These are phyloP conservation scores for Helicocarpus griseus DNA, from an alignment of 2,329 filamentous ascomycete species.

Conservation along the genomic window DNA sequence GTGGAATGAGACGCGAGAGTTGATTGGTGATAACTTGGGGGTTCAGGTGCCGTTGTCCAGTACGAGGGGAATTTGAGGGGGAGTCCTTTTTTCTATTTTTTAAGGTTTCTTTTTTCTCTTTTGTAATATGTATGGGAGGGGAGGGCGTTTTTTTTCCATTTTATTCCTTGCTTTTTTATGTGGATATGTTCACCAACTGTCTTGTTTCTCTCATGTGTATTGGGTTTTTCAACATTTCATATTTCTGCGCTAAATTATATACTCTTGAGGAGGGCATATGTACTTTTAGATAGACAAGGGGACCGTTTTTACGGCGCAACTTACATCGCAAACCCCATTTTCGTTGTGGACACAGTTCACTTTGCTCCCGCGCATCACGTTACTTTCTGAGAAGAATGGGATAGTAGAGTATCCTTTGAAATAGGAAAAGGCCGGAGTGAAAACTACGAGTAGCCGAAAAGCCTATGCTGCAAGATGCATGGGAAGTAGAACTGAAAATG, in stretches of 20 bases:
- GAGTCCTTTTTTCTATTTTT: not conserved
- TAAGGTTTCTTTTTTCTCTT: too few relatives aligned
- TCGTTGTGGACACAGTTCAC: too few relatives aligned
- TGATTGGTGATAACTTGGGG: slow-evolving; percentile 8
- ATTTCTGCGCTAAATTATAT: not conserved
- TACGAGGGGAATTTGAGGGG: not conserved
- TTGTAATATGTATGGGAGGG: not conserved
- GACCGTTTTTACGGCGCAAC: too few relatives aligned
- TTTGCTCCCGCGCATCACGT: too few relatives aligned
- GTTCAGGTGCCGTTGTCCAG: not conserved
- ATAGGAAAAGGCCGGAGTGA: too few relatives aligned
- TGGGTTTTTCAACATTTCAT: not conserved
- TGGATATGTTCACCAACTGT: not conserved
- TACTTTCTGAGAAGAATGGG: too few relatives aligned
- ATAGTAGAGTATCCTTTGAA: too few relatives aligned
- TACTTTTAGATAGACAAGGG: slow-evolving; percentile 1
- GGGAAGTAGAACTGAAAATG: not conserved
- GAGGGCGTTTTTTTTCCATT: slow-evolving; percentile 1
- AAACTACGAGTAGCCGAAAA: too few relatives aligned
- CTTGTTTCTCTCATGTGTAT: not conserved
- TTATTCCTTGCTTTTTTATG: not conserved
- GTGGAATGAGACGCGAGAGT: slow-evolving; percentile 36
- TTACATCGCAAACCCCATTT: too few relatives aligned
- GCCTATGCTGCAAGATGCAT: too few relatives aligned
- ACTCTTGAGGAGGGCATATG: not conserved